phyloP scores from a whole-genome alignment of 805 yeast genomes.

The Yarrowia keelungensis region DNA sequence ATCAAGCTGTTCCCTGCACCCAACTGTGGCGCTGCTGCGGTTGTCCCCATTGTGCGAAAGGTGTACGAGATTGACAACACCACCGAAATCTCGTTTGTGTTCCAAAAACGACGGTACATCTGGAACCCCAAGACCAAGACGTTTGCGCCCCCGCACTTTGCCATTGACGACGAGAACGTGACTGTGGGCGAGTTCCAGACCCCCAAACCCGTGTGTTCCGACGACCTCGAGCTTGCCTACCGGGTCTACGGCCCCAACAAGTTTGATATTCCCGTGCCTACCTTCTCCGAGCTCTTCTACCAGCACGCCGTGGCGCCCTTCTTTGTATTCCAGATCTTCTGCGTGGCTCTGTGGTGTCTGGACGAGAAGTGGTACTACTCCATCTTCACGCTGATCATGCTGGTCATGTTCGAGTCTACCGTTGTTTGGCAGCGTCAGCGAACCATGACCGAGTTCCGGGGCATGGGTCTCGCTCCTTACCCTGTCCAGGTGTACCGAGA shows the following conservation, averaged over 20 bases:
- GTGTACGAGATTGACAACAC: conserved; percentile 59
- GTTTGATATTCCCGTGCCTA: conserved; percentile 95
- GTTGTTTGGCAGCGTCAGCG: conserved; percentile 95
- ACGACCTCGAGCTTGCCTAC: conserved; percentile 51
- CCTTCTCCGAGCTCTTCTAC: conserved; percentile 86
- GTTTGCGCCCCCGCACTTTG: conserved; percentile 83
- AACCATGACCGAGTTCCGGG: conserved; percentile 93
- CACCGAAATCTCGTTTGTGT: conserved; percentile 72
- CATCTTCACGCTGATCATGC: conserved; percentile 87
- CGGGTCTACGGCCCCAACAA: conserved; percentile 82
- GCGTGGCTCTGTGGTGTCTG: conserved; percentile 93
- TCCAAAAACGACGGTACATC: conserved; percentile 91
- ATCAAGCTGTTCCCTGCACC: conserved; percentile 81
- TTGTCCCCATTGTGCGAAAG: conserved; percentile 64
- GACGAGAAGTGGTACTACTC: conserved; percentile 98
- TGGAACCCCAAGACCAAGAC: conserved; percentile 60
- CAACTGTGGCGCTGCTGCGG: conserved; percentile 84
- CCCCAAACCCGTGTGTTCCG: conserved; percentile 44
- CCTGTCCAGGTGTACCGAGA: conserved; percentile 75
- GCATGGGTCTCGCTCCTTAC: conserved; percentile 97
- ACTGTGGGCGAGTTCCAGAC: conserved; percentile 62
- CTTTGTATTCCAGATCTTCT: conserved; percentile 94
- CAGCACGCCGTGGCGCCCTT: conserved; percentile 99
- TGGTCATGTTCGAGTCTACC: conserved; percentile 90
- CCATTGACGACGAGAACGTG: conserved; percentile 65